Conservation (phyloP, 495 filamentous ascomycete species). For the Penicillium antarcticum region DNA sequence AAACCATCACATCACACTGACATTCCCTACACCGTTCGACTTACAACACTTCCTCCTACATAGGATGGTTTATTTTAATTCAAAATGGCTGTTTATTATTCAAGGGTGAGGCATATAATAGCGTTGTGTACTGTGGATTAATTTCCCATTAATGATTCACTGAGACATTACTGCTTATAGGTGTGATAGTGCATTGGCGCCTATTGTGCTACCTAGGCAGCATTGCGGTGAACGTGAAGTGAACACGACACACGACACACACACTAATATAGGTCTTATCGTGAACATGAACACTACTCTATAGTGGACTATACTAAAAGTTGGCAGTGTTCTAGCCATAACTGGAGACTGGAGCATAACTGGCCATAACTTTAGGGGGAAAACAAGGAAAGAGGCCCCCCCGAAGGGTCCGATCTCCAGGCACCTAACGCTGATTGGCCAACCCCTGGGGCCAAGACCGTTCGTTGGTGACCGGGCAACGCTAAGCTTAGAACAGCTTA, state of each 20-base stretch:
- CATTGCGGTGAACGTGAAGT: too few species aligned
- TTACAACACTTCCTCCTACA: too few species aligned
- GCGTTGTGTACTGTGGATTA: neutral
- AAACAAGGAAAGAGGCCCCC: neutral
- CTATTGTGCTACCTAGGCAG: too few species aligned
- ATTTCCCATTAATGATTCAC: neutral
- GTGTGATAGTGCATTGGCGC: neutral
- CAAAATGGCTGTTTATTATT: neutral
- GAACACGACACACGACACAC: too few species aligned
- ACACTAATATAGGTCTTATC: too few species aligned
- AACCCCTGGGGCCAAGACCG: neutral
- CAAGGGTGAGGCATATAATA: neutral
- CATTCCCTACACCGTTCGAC: too few species aligned
- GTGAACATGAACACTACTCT: too few species aligned
- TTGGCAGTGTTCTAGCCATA: neutral
- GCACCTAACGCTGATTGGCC: neutral
- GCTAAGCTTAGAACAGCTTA: slow-evolving; percentile 1
- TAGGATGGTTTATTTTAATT: neutral
- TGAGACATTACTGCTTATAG: slow-evolving; percentile 3
- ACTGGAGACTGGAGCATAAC: too few species aligned
- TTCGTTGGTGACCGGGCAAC: neutral
- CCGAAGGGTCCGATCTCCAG: slow-evolving; percentile 2
- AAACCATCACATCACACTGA: too few species aligned
- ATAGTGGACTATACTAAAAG: too few species aligned
- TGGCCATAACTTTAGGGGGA: neutral